Base-by-base conservation (phyloP, 306 rosid genomes). In the Acmispon strigosus region DNA sequence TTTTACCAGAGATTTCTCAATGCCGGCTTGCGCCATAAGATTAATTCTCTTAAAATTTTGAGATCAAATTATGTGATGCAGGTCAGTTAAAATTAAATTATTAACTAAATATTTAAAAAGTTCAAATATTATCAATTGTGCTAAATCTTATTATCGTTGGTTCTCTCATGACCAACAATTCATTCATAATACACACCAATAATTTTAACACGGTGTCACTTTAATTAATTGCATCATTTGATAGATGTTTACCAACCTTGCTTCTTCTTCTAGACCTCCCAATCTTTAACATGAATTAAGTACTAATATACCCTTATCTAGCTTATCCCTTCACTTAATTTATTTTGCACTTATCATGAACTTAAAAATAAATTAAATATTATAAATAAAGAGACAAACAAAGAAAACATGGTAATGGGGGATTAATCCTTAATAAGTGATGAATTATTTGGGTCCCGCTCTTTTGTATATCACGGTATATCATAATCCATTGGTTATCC, bases 231-330 rank as follows among this genome's bases (percentile, higher is more conserved):
- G 48, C 72, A 52, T 54, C 68, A 34, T 74, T 69, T 45, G 57
- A 62, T 55, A 69, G 64, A 73, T 62, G 77, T 81, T 66, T 81
- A 66, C 81, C 78, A 76, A 81, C 62, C 81, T 71, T 72, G 41
- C 77, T 81, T 75, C 66, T 75, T 47, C 43, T 7, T 43, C 42
- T 24, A 10, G 8, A 61, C 42, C n/a, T 69, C 17, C 62, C 66
- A 56, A 45, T 47, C 78, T 52, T 57, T 54, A 22, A 44, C 24
- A 3, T 32, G 37, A 32, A 32, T 60, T 2, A 77, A 67, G 37
- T 72, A 77, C 76, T 48, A 15, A 50, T 15, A 59, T n/a, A 72
- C 62, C 55, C 81, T 24, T 71, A 24, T 44, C 61, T 64, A 50
- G 43, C 70, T 51, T 32, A 74, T 58, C 66, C 32, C 24, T 55